Evolutionary conservation across 108 stramenopile genomes (phyloP), one percentile per base, ranked within the genome.

Genomic region (Fistulifera pelliculosa): DNA sequence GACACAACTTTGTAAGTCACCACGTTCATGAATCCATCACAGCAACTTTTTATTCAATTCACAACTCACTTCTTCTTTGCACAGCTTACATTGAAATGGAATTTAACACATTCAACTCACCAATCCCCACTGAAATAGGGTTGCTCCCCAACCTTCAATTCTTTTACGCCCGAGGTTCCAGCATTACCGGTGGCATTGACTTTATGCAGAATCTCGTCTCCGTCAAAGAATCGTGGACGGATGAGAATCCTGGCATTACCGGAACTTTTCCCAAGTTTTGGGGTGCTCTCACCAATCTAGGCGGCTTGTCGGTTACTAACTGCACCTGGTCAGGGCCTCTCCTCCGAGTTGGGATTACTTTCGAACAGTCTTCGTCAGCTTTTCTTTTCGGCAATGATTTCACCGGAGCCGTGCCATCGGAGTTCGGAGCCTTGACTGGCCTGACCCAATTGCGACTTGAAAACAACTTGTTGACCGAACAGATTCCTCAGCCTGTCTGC

Each of bases 1-100:
- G 53, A 54, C 38, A 12, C 53, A 58, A 35, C 31, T 66, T 39
- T 27, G 71, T 73, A 73, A 50, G 71, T 58, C n/a, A n/a, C n/a
- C n/a, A n/a, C n/a, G n/a, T n/a, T n/a, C n/a, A n/a, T n/a, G n/a
- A n/a, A n/a, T n/a, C n/a, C n/a, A n/a, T n/a, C n/a, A n/a, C n/a
- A n/a, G n/a, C n/a, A n/a, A n/a, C n/a, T n/a, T n/a, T n/a, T n/a
- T n/a, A n/a, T n/a, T n/a, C n/a, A n/a, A n/a, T n/a, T n/a, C n/a
- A 53, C 26, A 26, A 38, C n/a, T 58, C 51, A 47, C 63, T 67
- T 61, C 44, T 11, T 31, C 8, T 35, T 35, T 8, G 31, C 31
- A 41, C 61, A 49, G 41, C 24, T n/a, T 67, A 48, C 27, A 21
- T 73, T 8, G 52, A 62, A 27, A 61, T 73, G 23, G 66, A 60